Evolutionary conservation across 1,284 basidiomycete species (phyloP).

Genomic region (Porogramme epimiltina): DNA sequence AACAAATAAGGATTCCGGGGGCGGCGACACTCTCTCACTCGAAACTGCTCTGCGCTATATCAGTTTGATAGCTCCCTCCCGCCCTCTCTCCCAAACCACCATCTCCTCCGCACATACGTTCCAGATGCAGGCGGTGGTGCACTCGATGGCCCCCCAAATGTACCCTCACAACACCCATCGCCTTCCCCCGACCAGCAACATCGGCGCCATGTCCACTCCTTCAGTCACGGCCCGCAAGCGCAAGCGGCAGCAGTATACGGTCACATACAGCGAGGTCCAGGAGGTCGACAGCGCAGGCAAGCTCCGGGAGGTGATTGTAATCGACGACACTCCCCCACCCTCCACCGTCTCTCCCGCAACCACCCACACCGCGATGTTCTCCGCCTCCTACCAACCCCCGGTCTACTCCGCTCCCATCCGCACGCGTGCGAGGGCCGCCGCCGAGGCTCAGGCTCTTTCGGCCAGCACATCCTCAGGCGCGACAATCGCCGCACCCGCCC

Average conservation of each 20-base stretch:
- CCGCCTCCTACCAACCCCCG: constrained; percentile 77
- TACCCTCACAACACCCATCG: constrained; percentile 45
- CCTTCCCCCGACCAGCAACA: constrained; percentile 30
- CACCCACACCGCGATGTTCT: constrained; percentile 63
- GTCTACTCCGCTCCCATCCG: constrained; percentile 71
- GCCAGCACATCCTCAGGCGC: constrained; percentile 61
- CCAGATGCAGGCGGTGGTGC: constrained; percentile 69
- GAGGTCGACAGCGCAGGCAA: constrained; percentile 76
- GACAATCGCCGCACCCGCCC: constrained; percentile 49
- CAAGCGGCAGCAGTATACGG: constrained; percentile 78
- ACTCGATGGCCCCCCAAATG: constrained; percentile 58
- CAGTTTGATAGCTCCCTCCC: constrained; percentile 37
- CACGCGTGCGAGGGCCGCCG: constrained; percentile 79
- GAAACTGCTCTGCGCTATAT: constrained; percentile 35
- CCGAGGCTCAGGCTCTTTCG: constrained; percentile 75
- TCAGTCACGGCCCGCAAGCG: constrained; percentile 73
- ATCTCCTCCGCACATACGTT: constrained; percentile 44
- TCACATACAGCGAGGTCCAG: constrained; percentile 82
- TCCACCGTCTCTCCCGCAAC: constrained; percentile 75
- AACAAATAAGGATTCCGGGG: constrained; percentile 37
- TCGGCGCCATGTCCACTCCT: constrained; percentile 54
- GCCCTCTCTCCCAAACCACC: constrained; percentile 44
- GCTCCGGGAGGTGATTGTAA: constrained; percentile 82
- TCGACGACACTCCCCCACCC: constrained; percentile 83
- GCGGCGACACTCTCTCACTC: constrained; percentile 34